phyloP scores from a whole-genome alignment of 2,329 filamentous ascomycete species.

The Diaporthe sp. region DNA sequence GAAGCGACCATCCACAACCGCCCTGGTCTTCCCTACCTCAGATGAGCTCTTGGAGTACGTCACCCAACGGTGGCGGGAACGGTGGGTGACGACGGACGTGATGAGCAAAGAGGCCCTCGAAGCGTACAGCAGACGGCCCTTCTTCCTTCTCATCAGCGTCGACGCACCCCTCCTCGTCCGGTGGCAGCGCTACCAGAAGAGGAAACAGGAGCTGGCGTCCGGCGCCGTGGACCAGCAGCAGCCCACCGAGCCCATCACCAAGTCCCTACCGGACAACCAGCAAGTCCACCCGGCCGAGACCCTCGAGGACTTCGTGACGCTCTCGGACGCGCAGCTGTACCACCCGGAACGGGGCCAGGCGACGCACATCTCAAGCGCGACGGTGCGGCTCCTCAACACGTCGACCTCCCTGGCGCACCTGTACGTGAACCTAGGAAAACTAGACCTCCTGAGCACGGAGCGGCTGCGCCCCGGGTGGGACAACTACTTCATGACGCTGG shows the following conservation, averaged over 20 bases:
- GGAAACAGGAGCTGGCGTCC: slow-evolving; percentile 26
- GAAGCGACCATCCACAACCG: slow-evolving; percentile 28
- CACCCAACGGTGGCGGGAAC: slow-evolving; percentile 83
- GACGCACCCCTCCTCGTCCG: slow-evolving; percentile 89
- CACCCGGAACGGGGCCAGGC: slow-evolving; percentile 71
- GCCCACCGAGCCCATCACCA: not conserved
- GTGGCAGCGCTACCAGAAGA: slow-evolving; percentile 78
- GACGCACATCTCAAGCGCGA: slow-evolving; percentile 82
- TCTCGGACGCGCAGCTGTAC: slow-evolving; percentile 82
- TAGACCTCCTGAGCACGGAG: slow-evolving; percentile 81
- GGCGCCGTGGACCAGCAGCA: not conserved
- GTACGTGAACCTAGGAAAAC: slow-evolving; percentile 75
- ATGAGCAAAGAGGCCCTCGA: slow-evolving; percentile 79
- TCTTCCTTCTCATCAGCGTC: slow-evolving; percentile 92
- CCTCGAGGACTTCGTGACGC: slow-evolving; percentile 66
- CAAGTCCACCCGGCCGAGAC: slow-evolving; percentile 42
- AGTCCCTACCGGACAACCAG: slow-evolving; percentile 9
- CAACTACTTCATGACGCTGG: slow-evolving; percentile 98
- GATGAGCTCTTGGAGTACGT: slow-evolving; percentile 84
- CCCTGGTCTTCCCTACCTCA: slow-evolving; percentile 66
- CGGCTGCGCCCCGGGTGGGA: slow-evolving; percentile 94
- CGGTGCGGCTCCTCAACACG: slow-evolving; percentile 88
- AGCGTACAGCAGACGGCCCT: slow-evolving; percentile 80
- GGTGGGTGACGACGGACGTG: slow-evolving; percentile 89
- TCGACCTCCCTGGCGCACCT: slow-evolving; percentile 78